Conservation (phyloP, 257 asterid genomes). For the Solanum chilense region DNA sequence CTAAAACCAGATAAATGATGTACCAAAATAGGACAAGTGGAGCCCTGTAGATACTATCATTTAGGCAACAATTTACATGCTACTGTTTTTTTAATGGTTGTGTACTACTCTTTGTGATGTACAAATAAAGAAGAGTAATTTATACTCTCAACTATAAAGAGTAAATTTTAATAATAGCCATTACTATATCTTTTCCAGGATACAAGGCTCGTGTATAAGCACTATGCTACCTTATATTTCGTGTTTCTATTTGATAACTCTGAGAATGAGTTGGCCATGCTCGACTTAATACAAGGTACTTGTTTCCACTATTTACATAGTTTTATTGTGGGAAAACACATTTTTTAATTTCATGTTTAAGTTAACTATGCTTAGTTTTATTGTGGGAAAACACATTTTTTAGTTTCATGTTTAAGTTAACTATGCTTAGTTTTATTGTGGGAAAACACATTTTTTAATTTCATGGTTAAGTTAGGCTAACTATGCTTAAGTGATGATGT, state of each 20-base stretch:
- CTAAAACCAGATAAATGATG: not conserved
- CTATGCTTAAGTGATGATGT: not conserved
- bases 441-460: not conserved
- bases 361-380: not conserved
- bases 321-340: not conserved
- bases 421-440: not conserved
- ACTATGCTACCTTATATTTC: slow-evolving; percentile 23
- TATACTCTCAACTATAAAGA: not conserved
- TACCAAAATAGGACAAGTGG: not conserved
- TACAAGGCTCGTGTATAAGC: slow-evolving; percentile 22
- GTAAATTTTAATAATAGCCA: not conserved
- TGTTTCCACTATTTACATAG: not conserved
- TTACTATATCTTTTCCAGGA: slow-evolving; percentile 4
- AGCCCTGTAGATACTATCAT: not conserved
- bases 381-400: not conserved
- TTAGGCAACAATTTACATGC: not conserved
- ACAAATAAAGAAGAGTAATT: not conserved
- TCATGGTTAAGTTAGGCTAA: not conserved
- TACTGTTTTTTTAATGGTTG: not conserved
- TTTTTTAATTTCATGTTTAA: not conserved
- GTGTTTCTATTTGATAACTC: slow-evolving; percentile 21
- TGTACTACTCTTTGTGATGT: not conserved
- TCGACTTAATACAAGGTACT: slow-evolving; percentile 28
- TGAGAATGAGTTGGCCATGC: slow-evolving; percentile 28
- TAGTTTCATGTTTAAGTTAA: not conserved